These are phyloP conservation scores for Diplodia sapinea DNA, from an alignment of 2,329 filamentous ascomycete species.

Conservation along the genomic window DNA sequence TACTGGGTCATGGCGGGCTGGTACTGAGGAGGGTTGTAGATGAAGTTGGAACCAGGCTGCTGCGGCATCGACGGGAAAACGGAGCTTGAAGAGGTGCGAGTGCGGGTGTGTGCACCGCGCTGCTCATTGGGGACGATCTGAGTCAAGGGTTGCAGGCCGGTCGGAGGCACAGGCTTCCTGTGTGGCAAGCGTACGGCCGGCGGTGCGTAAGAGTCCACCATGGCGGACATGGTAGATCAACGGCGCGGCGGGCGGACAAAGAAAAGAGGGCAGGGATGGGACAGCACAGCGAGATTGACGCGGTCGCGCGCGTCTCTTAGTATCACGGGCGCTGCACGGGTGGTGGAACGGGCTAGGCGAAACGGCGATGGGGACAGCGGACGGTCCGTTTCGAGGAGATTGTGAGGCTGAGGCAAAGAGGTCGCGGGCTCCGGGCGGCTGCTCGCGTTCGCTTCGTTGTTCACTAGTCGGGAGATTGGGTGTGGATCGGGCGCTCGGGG, in stretches of 20 bases:
- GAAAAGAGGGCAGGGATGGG: slow-evolving; percentile 24
- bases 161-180: slow-evolving; percentile 37
- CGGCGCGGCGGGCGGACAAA: slow-evolving; percentile 1
- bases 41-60: slow-evolving; percentile 36
- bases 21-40: slow-evolving; percentile 34
- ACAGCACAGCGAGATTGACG: slow-evolving; percentile 25
- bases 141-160: slow-evolving; percentile 32
- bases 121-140: slow-evolving; percentile 37
- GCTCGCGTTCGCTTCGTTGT: slow-evolving; percentile 28
- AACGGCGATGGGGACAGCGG: slow-evolving; percentile 22
- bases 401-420: slow-evolving; percentile 29
- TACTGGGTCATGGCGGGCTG: slow-evolving; percentile 30
- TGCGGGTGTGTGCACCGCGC: slow-evolving; percentile 42
- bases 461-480: slow-evolving; percentile 25
- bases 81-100: slow-evolving; percentile 48
- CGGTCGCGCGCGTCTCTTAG: slow-evolving; percentile 29
- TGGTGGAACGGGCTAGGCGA: slow-evolving; percentile 26
- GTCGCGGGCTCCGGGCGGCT: slow-evolving; percentile 16
- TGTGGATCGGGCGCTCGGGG: slow-evolving; percentile 26
- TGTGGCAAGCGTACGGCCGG: slow-evolving; percentile 35
- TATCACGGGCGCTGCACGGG: slow-evolving; percentile 16
- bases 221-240: slow-evolving; percentile 32
- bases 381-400: slow-evolving; percentile 30
- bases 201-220: slow-evolving; percentile 33
- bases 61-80: slow-evolving; percentile 38